Evolutionary conservation across 2,329 filamentous ascomycete species (phyloP), one percentile per base, ranked within the genome.

Genomic region (Huntiella abstrusa): DNA sequence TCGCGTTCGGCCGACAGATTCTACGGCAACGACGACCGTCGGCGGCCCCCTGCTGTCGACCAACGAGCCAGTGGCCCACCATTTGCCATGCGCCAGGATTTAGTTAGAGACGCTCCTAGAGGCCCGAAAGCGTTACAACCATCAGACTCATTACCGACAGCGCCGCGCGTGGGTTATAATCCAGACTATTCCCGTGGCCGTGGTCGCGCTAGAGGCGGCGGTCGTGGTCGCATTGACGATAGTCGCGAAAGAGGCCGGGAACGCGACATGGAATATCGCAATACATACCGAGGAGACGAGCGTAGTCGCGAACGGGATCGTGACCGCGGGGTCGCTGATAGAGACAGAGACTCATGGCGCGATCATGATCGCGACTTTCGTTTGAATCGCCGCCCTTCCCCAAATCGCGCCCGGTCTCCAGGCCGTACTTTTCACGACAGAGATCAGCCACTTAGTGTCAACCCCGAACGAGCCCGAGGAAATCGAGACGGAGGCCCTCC

Each of bases 401-500:
- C 65, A 12, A 68, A 64, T 4, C 62, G 79, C 51, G 69, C 70
- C 40, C 69, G 77, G 33, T 83, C 81, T 8, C 81, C 82, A 10
- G 65, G 67, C 10, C 68, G 77, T 52, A 77, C 82, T 55, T 75
- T 75, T 50, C 70, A 80, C 55, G 76, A 80, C 44, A 62, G 64
- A 53, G 63, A 73, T 58, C 68, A 63, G 1, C 77, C 75, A 0
- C 65, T 77, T 32, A 76, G 75, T 41, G 63, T 80, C 5, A 81
- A 86, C 52, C 68, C 75, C 5, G 75, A 78, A 49, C 70, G 81
- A 49, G 73, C 76, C 13, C 68, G 80, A 41, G 76, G 71, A 12
- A 84, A 80, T 6, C 69, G 82, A 55, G 82, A 87, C 54, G 81
- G 59, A 7, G 64, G 80, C 0, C 80, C 81, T 8, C 70, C 76